phyloP scores from a whole-genome alignment of 2,329 filamentous ascomycete genomes.

The Neonectria magnoliae region DNA sequence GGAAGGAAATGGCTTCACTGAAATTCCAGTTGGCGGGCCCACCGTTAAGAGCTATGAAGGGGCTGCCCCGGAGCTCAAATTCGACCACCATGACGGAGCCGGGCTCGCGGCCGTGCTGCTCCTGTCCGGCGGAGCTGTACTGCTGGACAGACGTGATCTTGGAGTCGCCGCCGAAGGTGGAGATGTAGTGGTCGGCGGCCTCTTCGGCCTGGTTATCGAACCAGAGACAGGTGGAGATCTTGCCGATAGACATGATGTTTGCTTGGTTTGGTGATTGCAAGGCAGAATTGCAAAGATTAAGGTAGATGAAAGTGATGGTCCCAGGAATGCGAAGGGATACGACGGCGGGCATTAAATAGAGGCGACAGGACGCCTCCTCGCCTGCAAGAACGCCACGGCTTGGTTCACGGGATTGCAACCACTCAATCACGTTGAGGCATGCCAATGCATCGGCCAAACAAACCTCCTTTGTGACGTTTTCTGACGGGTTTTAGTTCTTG shows the following conservation, averaged over 20 bases:
- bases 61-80: conserved; percentile 52
- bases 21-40: conserved; percentile 52
- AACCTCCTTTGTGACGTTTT: neutral
- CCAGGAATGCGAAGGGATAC: neutral
- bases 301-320: too few relatives aligned
- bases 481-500: neutral
- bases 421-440: neutral
- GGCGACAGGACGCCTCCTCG: conserved; percentile 1
- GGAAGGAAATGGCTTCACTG: conserved; percentile 54
- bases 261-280: neutral
- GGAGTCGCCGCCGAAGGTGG: conserved; percentile 52
- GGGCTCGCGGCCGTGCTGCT: conserved; percentile 44
- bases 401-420: neutral
- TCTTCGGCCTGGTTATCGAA: conserved; percentile 54
- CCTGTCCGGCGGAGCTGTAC: conserved; percentile 44
- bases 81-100: conserved; percentile 49
- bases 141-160: conserved; percentile 46
- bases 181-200: conserved; percentile 53
- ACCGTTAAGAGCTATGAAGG: conserved; percentile 56
- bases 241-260: conserved; percentile 32
- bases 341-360: conserved; percentile 2
- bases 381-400: conserved; percentile 3
- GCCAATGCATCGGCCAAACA: neutral
- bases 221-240: conserved; percentile 52
- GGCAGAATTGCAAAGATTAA: neutral